Base-by-base conservation (phyloP, 2,329 filamentous ascomycete species). In the Cyclaneusma minus region DNA sequence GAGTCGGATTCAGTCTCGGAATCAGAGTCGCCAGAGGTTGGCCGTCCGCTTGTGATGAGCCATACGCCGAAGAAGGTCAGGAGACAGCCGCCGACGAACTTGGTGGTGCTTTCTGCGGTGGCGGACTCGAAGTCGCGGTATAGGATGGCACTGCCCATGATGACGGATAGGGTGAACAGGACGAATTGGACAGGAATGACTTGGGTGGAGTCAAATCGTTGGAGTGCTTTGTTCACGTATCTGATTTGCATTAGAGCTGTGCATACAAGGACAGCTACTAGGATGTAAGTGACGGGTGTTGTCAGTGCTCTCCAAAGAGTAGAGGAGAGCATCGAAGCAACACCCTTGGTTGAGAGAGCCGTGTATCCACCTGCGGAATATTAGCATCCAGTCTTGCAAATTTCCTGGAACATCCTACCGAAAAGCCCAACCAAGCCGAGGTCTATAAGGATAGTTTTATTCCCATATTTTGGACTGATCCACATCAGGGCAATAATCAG, bases 101-200 rank as follows among this genome's bases (percentile, higher is more conserved):
- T 92, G 30, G 60, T 56, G 3, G 81, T 80, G 42, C 82, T 79
- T 24, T 72, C 63, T 16, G 63, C 54, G 0, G 73, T 79, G 6
- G 82, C 80, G 21, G 78, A 74, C 49, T 95, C 81, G 43, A 98
- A 98, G 49, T 98, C 89, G 25, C 87, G 75, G 48, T 95, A 98
- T 5, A 98, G 56, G 6, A 98, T 65, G 1, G 87, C 87, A 42
- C 85, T 94, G 30, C 89, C 89, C 27, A 93, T 64, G 40, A 98
- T 95, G 35, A 95, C 89, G 5, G 81, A 92, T 6, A 98, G 62
- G 0, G 89, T 98, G 50, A 98, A 98, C 35, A 91, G 68, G 25
- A 98, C 89, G 42, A 98, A 98, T 45, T 98, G 89, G 9, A 89
- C 89, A 0, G 89, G 89, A 35, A 98, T 98, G 39, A 98, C 89